phyloP scores from a whole-genome alignment of 129 eudicot species.

The Centaurea solstitialis region DNA sequence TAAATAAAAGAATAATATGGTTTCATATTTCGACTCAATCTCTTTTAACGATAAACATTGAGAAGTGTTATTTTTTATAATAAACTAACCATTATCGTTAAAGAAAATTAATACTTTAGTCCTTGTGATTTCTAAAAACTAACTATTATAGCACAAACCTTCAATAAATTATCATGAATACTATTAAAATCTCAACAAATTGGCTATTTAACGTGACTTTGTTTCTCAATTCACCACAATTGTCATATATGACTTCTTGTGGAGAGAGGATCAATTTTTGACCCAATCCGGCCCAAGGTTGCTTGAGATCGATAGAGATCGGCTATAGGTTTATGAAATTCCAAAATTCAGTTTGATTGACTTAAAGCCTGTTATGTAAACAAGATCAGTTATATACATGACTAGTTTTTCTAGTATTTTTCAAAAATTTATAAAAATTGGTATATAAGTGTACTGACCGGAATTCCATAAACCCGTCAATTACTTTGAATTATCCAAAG shows the following conservation, averaged over 20 bases:
- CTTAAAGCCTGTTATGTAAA: background rate
- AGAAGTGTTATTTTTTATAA: too few species aligned
- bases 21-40: too few species aligned
- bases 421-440: background rate
- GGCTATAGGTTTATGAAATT: background rate
- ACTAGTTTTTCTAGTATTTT: too few species aligned
- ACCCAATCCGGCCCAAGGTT: background rate
- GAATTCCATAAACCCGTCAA: too few species aligned
- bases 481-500: too few species aligned
- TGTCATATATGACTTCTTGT: background rate
- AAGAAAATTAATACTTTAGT: too few species aligned
- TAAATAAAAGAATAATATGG: too few species aligned
- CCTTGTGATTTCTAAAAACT: too few species aligned
- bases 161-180: background rate
- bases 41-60: too few species aligned
- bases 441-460: background rate
- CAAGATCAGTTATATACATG: background rate
- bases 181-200: background rate
- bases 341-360: background rate
- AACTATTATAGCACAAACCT: background rate
- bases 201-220: background rate
- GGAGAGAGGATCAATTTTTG: background rate
- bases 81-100: background rate
- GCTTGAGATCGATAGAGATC: background rate
- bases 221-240: background rate